Evolutionary conservation across 2,329 filamentous ascomycete genomes (phyloP), one percentile per base, ranked within the genome.

Genomic region (Fusarium falciforme): DNA sequence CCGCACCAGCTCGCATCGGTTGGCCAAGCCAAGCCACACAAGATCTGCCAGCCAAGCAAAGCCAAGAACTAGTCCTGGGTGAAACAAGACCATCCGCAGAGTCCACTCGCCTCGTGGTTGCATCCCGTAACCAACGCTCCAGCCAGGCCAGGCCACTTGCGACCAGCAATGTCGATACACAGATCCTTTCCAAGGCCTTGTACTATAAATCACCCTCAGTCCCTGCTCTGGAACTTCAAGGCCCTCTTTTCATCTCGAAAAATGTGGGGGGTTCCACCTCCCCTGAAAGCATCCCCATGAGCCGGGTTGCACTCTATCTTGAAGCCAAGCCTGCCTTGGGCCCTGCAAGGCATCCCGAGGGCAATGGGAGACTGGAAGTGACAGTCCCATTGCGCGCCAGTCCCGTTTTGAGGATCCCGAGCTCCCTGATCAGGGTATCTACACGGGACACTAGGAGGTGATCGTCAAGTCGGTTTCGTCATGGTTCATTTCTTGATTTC

Each of bases 181-280:
- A 54, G 17, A 55, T 55, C 52, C 54, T 17, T 25, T 10, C 33
- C 14, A 27, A n/a, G 25, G n/a, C 25, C 42, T 44, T 61, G 27
- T 47, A 27, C 27, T 27, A 49, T 36, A 61, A 49, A 31, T 57
- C 47, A 64, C 61, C 31, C 16, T 17, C 20, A 17, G 47, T 52
- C 47, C 27, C 47, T 52, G 47, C 47, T 52, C 42, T 60, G 22
- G 17, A 40, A 33, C 25, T 35, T 52, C 17, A 31, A 49, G 67
- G 49, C 60, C 71, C 71, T 74, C 71, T 73, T 73, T 74, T 73
- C 67, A 73, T 72, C 60, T 68, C 25, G 17, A 25, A 58, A 54
- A 35, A 38, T 8, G 33, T 29, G 57, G 67, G 40, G 49, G 38
- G 16, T 31, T 47, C 70, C 62, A 68, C 35, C 38, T 64, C 55